Conservation (phyloP, 2,329 filamentous ascomycete species). For the Sclerotinia sclerotiorum region DNA sequence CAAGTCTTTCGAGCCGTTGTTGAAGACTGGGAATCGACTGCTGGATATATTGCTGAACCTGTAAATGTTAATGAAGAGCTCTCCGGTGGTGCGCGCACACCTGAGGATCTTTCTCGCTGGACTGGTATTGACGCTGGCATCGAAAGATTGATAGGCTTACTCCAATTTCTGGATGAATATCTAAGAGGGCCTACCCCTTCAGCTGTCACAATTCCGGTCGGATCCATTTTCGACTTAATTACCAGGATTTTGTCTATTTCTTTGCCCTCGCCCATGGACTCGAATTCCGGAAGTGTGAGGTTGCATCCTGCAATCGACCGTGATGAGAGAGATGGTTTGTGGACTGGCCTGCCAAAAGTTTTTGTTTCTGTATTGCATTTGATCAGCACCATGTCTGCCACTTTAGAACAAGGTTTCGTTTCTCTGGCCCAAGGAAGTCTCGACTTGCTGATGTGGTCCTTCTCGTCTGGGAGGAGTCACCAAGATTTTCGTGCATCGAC, state of each 20-base stretch:
- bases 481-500: conserved; percentile 57
- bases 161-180: conserved; percentile 64
- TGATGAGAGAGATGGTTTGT: conserved; percentile 80
- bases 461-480: conserved; percentile 56
- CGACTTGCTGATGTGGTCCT: conserved; percentile 71
- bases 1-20: conserved; percentile 74
- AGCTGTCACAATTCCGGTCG: conserved; percentile 66
- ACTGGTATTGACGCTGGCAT: conserved; percentile 70
- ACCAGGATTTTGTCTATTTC: conserved; percentile 68
- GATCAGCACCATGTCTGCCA: conserved; percentile 54
- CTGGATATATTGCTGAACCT: conserved; percentile 48
- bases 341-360: conserved; percentile 69
- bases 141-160: conserved; percentile 65
- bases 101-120: conserved; percentile 66
- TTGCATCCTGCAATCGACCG: conserved; percentile 71
- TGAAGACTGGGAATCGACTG: conserved; percentile 76
- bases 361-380: conserved; percentile 70
- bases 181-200: conserved; percentile 64
- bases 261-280: conserved; percentile 45
- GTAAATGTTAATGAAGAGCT: conserved; percentile 51
- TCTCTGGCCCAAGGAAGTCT: conserved; percentile 64
- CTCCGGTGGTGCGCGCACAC: conserved; percentile 47
- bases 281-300: conserved; percentile 45
- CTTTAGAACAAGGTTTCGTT: conserved; percentile 57
- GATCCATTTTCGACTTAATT: conserved; percentile 65